Base-by-base conservation (phyloP, 345 rosid genomes). In the Durio zibethinus region DNA sequence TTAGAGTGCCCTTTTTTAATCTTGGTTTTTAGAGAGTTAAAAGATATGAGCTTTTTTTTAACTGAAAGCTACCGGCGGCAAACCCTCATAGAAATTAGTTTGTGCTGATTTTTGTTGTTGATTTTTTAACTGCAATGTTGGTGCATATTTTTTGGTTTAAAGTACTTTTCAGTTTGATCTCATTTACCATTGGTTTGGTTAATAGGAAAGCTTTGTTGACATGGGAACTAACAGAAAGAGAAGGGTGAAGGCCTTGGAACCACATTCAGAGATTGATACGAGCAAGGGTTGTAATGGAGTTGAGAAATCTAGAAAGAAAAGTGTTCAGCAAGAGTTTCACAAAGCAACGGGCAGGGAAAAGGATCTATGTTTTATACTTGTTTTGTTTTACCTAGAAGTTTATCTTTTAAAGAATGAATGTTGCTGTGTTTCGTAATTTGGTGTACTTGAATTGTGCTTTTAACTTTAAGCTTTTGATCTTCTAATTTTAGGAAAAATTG, bases 151-250 rank as follows among this genome's bases (percentile, higher is more conserved):
- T 10, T 47, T 33, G n/a, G 53, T 45, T 25, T 76, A 1, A 63
- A 62, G 29, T 35, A 11, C 47, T n/a, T n/a, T 62, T 75, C 56
- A 5, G 45, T 42, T 40, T 47, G 45, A 31, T 52, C 27, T 52
- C 38, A 20, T 69, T 59, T 25, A 73, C 5, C 2, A 4, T 42
- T 9, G 54, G 35, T 29, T 61, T 61, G 38, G 20, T 48, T 33
- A 35, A 52, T 35, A 47, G 69, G 69, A 15, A 47, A 76, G 4
- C 8, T 63, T 65, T 45, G 25, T 45, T 31, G 20, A 52, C 73
- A 85, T 87, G 90, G 80, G 57, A 79, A 68, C 75, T 70, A 27
- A 54, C 48, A 64, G 76, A 77, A 85, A 79, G 61, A 79, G 59
- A 66, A 57, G 56, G 63, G 73, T 63, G 12, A 80, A 75, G 76